phyloP scores from a whole-genome alignment of 257 asterid genomes.

The Lycium barbarum region DNA sequence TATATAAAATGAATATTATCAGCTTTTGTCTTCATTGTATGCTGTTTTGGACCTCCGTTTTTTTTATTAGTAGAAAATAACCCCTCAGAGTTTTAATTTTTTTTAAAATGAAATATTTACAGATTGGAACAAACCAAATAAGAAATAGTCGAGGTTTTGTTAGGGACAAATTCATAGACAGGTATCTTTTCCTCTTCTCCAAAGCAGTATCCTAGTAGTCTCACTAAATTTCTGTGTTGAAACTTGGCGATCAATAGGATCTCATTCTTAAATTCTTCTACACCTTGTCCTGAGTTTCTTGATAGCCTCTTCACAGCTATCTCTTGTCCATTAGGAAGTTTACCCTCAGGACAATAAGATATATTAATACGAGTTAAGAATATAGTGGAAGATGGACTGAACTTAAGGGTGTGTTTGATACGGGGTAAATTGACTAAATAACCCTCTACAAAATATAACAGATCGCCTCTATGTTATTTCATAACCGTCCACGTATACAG shows the following conservation, averaged over 20 bases:
- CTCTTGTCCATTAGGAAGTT: conserved; percentile 26
- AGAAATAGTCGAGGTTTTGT: conserved; percentile 38
- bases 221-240: conserved; percentile 41
- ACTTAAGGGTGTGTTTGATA: not conserved
- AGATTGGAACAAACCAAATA: conserved; percentile 34
- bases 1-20: not conserved
- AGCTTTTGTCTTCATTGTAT: too few relatives aligned
- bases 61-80: too few relatives aligned
- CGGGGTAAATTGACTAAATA: too few relatives aligned
- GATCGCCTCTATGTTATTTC: too few relatives aligned
- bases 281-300: conserved; percentile 35
- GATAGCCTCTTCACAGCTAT: conserved; percentile 43
- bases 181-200: conserved; percentile 40
- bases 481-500: too few relatives aligned
- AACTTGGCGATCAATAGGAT: conserved; percentile 37
- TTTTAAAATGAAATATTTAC: not conserved
- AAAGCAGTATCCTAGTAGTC: conserved; percentile 41
- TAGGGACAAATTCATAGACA: conserved; percentile 40
- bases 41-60: too few relatives aligned
- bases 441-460: too few relatives aligned
- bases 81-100: too few relatives aligned
- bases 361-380: not conserved
- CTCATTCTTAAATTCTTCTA: conserved; percentile 40
- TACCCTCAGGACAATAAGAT: conserved; percentile 25
- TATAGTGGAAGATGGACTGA: too few relatives aligned